Evolutionary conservation across 2,329 filamentous ascomycete species (phyloP), one percentile per base, ranked within the genome.

Genomic region (Xylaria sp.): DNA sequence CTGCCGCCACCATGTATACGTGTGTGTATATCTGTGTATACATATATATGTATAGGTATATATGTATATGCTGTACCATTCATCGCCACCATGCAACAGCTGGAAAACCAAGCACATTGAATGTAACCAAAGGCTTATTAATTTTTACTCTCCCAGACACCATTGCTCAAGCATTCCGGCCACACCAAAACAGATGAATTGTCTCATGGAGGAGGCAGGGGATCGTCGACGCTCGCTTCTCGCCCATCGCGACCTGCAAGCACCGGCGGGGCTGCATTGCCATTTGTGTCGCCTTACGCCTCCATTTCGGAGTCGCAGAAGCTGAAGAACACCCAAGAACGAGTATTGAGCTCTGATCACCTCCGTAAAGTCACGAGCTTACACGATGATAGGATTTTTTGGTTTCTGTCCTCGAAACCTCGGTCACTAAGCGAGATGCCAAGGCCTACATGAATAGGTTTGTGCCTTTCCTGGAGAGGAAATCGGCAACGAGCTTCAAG

Each of bases 401-500:
- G 73, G 85, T 96, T 36, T 94, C 93, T 17, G 87, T 98, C 3
- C 84, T 99, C 36, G 93, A 92, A 74, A 93, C 94, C 20, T 93
- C 94, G 11, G 92, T 94, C 5, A 97, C 95, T 0, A 97, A 94
- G 79, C 89, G 96, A 73, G 96, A 99, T 81, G 94, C 94, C 54
- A 94, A 92, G 79, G 90, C 92, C 42, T 99, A 97, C 76, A 85
- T 99, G 17, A 91, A 96, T 73, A 94, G 93, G 68, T 97, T 97
- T 77, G 90, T 67, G 66, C 76, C 69, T 59, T 75, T 72, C 20
- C 71, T 78, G n/a, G 73, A 77, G 72, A 78, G 75, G 70, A 78
- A 74, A 61, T 69, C 70, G 55, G 73, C 73, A 65, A 79, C 74
- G 22, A 73, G 69, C 73, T 70, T 74, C 71, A 73, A 77, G 78